Percentiles rank a stretch among this genome's conserved stretches.
Conservation (phyloP, 2,329 filamentous ascomycete genomes). For the Ophiostoma australiae region DNA sequence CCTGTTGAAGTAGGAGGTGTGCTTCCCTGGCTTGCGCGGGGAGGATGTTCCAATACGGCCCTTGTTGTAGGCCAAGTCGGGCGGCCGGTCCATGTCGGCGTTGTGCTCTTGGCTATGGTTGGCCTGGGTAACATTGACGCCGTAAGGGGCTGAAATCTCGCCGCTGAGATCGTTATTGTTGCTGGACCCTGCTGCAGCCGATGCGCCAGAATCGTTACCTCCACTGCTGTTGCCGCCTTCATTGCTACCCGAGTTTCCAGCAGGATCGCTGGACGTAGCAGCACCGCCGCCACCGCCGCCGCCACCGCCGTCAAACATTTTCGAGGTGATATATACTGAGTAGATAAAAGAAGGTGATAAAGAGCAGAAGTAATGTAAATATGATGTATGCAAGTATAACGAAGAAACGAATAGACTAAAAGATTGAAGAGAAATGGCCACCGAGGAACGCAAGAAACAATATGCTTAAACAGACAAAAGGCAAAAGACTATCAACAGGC, state of each 20-base stretch:
- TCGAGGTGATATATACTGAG: neutral
- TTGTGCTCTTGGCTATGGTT: slow-evolving; percentile 18
- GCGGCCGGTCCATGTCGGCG: slow-evolving; percentile 17
- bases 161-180: slow-evolving; percentile 15
- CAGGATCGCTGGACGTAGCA: neutral
- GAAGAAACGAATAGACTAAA: neutral
- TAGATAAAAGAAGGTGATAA: neutral
- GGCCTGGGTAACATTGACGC: neutral
- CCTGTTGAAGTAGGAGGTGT: slow-evolving; percentile 33
- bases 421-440: neutral
- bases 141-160: slow-evolving; percentile 20
- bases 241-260: slow-evolving; percentile 2
- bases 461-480: neutral
- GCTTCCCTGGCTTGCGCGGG: slow-evolving; percentile 31
- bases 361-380: neutral
- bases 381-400: neutral
- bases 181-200: neutral
- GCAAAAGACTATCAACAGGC: neutral
- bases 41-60: slow-evolving; percentile 28
- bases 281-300: neutral
- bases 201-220: neutral
- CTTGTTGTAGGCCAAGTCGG: slow-evolving; percentile 22
- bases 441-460: neutral
- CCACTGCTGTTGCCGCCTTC: neutral
- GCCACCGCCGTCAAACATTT: slow-evolving; percentile 24